These are phyloP conservation scores for Candida ulmi DNA, from an alignment of 805 yeast species.

Conservation along the genomic window DNA sequence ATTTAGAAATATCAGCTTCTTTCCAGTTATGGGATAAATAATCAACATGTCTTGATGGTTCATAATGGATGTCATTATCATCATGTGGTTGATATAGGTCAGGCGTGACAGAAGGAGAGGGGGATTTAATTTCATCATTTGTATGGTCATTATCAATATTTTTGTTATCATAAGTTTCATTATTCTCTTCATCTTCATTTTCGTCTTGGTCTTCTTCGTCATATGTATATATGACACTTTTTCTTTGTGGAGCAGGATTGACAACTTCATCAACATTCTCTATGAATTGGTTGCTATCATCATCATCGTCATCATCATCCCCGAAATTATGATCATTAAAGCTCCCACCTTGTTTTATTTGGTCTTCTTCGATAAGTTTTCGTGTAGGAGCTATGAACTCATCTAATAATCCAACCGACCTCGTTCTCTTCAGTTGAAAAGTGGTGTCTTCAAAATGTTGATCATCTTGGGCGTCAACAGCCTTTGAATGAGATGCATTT, in stretches of 20 bases:
- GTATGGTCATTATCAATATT: constrained; percentile 40
- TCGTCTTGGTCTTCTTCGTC: constrained; percentile 5
- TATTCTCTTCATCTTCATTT: constrained; percentile 1
- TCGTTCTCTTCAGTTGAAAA: constrained; percentile 72
- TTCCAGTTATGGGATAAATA: constrained; percentile 95
- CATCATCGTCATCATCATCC: constrained; percentile 10
- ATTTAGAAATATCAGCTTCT: constrained; percentile 84
- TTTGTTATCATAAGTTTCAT: constrained; percentile 8
- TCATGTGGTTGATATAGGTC: constrained; percentile 46
- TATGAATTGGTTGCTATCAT: constrained; percentile 15
- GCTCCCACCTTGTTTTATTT: constrained; percentile 7
- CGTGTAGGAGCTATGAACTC: constrained; percentile 51
- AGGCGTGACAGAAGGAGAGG: constrained; percentile 28
- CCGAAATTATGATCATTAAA: background rate
- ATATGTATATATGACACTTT: constrained; percentile 15
- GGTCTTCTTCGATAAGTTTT: constrained; percentile 30
- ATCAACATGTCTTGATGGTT: constrained; percentile 89
- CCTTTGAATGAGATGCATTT: constrained; percentile 22
- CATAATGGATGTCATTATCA: constrained; percentile 72
- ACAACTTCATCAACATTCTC: constrained; percentile 18
- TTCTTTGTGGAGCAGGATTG: constrained; percentile 6
- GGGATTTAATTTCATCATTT: constrained; percentile 19
- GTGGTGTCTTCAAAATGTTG: constrained; percentile 65
- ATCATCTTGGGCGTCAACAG: constrained; percentile 65
- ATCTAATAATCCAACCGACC: constrained; percentile 77